Percentiles rank a stretch among this genome's conserved stretches.
Evolutionary conservation across 2,329 filamentous ascomycete species (phyloP).

Genomic region (Neoscytalidium dimidiatum): DNA sequence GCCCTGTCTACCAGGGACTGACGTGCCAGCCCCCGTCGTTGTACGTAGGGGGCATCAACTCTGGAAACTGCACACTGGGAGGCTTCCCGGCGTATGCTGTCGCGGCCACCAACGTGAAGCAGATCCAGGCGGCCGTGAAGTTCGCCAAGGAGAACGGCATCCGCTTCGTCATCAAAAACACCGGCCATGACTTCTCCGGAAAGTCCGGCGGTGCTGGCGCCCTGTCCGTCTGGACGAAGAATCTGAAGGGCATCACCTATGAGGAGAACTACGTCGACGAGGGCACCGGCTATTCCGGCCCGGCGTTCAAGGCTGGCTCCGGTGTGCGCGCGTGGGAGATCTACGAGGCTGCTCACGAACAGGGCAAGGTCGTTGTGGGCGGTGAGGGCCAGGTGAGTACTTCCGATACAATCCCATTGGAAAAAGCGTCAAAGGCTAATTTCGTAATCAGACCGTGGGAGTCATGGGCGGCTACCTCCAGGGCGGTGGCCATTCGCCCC

Average conservation of each 20-base stretch:
- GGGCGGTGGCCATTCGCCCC: slow-evolving; percentile 32
- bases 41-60: slow-evolving; percentile 28
- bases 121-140: slow-evolving; percentile 26
- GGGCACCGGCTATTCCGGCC: slow-evolving; percentile 28
- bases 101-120: slow-evolving; percentile 35
- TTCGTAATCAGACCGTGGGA: slow-evolving; percentile 32
- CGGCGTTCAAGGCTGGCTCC: slow-evolving; percentile 32
- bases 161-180: slow-evolving; percentile 39
- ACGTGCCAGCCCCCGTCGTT: slow-evolving; percentile 38
- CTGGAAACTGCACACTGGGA: slow-evolving; percentile 37
- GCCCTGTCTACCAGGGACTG: slow-evolving; percentile 39
- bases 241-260: slow-evolving; percentile 37
- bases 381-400: slow-evolving; percentile 29
- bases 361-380: slow-evolving; percentile 28
- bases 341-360: slow-evolving; percentile 26
- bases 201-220: slow-evolving; percentile 36
- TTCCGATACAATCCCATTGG: not conserved
- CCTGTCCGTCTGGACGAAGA: slow-evolving; percentile 39
- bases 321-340: slow-evolving; percentile 36
- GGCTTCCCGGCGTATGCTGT: slow-evolving; percentile 26
- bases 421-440: not conserved
- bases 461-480: slow-evolving; percentile 35
- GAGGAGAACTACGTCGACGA: slow-evolving; percentile 33
- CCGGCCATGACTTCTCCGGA: slow-evolving; percentile 40
- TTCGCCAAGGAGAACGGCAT: slow-evolving; percentile 34